Conservation (phyloP, 345 rosid species). For the Murraya paniculata region DNA sequence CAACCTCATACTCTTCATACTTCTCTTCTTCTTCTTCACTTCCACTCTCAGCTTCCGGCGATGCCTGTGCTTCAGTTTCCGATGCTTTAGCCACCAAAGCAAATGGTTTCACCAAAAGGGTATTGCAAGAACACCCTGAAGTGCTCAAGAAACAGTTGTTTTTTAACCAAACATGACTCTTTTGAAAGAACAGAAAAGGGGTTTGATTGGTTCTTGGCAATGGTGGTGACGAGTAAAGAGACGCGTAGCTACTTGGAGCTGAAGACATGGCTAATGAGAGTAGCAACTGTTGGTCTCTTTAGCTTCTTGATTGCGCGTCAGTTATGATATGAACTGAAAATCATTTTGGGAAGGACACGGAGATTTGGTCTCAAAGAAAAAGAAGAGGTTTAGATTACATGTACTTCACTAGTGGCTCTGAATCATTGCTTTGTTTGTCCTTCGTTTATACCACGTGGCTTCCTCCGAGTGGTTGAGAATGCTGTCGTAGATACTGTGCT, state of each 20-base stretch:
- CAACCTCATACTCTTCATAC: constrained; percentile 84
- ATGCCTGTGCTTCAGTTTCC: constrained; percentile 48
- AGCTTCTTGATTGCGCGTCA: neutral
- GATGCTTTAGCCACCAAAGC: constrained; percentile 52
- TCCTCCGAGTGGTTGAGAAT: neutral
- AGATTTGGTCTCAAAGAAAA: neutral
- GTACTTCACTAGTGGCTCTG: neutral
- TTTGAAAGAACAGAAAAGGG: constrained; percentile 29
- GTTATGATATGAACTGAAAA: neutral
- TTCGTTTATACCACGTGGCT: neutral
- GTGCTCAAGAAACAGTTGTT: constrained; percentile 22
- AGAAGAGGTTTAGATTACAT: constrained; percentile 8
- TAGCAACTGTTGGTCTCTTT: neutral
- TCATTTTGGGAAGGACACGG: neutral
- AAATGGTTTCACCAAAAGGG: constrained; percentile 40
- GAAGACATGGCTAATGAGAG: constrained; percentile 45
- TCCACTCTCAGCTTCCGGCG: constrained; percentile 32
- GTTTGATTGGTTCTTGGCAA: constrained; percentile 43
- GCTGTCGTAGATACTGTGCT: neutral
- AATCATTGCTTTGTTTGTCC: neutral
- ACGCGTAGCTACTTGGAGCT: constrained; percentile 48
- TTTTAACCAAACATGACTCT: constrained; percentile 23
- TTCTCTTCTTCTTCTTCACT: constrained; percentile 37
- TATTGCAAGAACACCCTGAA: constrained; percentile 28
- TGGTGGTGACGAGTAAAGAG: constrained; percentile 58